Evolutionary conservation across 306 rosid genomes (phyloP).

Genomic region (Prunus salicina): DNA sequence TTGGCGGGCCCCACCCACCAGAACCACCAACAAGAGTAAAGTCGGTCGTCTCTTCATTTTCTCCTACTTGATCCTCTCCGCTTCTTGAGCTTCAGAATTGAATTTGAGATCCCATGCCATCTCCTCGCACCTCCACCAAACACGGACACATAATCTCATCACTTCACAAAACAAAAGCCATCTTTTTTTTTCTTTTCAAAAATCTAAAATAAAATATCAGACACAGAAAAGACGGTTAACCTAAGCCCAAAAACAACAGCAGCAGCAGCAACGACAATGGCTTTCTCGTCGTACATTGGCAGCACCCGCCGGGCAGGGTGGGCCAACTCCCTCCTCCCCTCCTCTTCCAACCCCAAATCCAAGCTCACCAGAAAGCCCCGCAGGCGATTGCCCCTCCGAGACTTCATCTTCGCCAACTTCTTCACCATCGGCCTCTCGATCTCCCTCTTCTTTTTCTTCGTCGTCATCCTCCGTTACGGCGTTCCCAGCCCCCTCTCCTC

Average conservation of each 20-base stretch:
- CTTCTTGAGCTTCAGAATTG: no score
- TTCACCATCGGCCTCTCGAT: conserved; percentile 67
- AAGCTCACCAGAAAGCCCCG: conserved; percentile 61
- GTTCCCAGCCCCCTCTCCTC: conserved; percentile 69
- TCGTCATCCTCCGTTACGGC: conserved; percentile 65
- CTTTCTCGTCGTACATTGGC: conserved; percentile 51
- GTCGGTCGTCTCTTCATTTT: no score
- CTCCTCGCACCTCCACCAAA: no score
- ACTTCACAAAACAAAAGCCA: no score
- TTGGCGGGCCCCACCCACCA: no score
- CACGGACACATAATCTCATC: no score
- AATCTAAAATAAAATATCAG: background rate
- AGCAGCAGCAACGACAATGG: conserved; percentile 35
- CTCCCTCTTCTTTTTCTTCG: conserved; percentile 59
- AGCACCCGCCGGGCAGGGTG: conserved; percentile 72
- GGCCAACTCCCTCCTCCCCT: conserved; percentile 66
- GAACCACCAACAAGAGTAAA: no score
- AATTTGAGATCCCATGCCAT: no score
- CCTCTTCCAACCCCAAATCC: conserved; percentile 56
- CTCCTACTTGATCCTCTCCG: no score
- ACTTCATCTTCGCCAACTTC: conserved; percentile 72
- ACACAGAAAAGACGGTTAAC: background rate
- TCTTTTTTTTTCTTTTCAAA: no score
- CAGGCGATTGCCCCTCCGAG: conserved; percentile 50
- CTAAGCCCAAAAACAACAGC: background rate